Evolutionary conservation across 345 rosid species (phyloP).

Genomic region (Dipteronia sinensis): DNA sequence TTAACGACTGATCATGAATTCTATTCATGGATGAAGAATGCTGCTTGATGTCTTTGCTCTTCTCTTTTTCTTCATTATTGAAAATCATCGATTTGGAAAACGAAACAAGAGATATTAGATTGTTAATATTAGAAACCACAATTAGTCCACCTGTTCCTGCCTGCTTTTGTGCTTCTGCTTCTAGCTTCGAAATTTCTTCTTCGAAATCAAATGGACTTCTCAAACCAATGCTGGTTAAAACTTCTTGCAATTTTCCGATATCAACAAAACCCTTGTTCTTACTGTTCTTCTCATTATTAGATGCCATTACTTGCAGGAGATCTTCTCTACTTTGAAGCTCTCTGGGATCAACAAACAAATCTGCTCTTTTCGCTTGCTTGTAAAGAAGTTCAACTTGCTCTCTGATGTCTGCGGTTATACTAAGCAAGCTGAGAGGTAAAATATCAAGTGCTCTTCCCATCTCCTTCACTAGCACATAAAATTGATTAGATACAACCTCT

Average conservation of each 20-base stretch:
- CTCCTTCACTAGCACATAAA: conserved; percentile 55
- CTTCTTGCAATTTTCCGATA: conserved; percentile 32
- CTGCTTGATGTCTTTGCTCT: conserved; percentile 29
- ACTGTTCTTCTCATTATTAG: conserved; percentile 41
- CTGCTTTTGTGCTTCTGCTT: conserved; percentile 57
- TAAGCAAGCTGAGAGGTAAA: conserved; percentile 59
- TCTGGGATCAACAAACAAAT: conserved; percentile 43
- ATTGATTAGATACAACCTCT: conserved; percentile 47
- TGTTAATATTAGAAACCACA: conserved; percentile 67
- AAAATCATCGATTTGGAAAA: conserved; percentile 48
- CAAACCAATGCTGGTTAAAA: conserved; percentile 52
- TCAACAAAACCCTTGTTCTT: conserved; percentile 41
- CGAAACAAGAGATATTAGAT: conserved; percentile 51
- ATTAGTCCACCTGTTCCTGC: conserved; percentile 71
- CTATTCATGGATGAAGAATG: conserved; percentile 12
- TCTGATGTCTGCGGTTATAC: conserved; percentile 42
- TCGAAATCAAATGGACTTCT: conserved; percentile 44
- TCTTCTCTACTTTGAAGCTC: conserved; percentile 51
- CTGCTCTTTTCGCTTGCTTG: conserved; percentile 56
- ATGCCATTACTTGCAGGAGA: conserved; percentile 46
- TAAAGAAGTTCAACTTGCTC: conserved; percentile 73
- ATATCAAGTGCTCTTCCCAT: conserved; percentile 71
- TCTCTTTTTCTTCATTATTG: conserved; percentile 30
- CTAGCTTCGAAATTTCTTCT: conserved; percentile 52
- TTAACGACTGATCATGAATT: conserved; percentile 39